Conservation (phyloP, 2,329 filamentous ascomycete genomes). For the Fusarium oligoseptatum region DNA sequence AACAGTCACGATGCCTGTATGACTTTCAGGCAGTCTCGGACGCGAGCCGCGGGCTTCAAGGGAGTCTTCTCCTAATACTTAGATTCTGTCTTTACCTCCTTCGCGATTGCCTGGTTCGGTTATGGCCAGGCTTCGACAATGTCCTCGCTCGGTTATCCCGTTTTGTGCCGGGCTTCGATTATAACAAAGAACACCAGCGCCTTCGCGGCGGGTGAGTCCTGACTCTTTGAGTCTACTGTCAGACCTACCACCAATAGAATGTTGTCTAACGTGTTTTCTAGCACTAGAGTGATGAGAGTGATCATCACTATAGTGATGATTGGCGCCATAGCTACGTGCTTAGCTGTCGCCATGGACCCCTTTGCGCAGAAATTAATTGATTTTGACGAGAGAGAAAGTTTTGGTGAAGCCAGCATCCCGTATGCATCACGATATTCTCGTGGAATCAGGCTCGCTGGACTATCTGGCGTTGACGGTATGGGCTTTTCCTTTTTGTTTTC, state of each 20-base stretch:
- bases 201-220: not conserved
- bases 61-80: not conserved
- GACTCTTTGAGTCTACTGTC: not conserved
- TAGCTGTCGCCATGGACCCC: not conserved
- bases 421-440: slow-evolving; percentile 21
- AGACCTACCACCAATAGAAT: not conserved
- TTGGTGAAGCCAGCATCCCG: not conserved
- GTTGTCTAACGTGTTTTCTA: not conserved
- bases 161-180: too few relatives aligned
- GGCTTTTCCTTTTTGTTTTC: not conserved
- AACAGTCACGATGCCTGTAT: not conserved
- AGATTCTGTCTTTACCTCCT: not conserved
- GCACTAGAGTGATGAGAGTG: not conserved
- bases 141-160: too few relatives aligned
- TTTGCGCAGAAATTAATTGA: not conserved
- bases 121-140: too few relatives aligned
- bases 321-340: not conserved
- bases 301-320: not conserved
- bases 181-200: too few relatives aligned
- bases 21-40: not conserved
- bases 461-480: not conserved
- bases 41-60: not conserved
- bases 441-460: not conserved
- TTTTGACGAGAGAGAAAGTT: not conserved
- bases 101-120: too few relatives aligned